Percentiles rank a stretch among this genome's conserved stretches.
Evolutionary conservation across 2,329 filamentous ascomycete species (phyloP).

Genomic region (Sporothrix luriei): DNA sequence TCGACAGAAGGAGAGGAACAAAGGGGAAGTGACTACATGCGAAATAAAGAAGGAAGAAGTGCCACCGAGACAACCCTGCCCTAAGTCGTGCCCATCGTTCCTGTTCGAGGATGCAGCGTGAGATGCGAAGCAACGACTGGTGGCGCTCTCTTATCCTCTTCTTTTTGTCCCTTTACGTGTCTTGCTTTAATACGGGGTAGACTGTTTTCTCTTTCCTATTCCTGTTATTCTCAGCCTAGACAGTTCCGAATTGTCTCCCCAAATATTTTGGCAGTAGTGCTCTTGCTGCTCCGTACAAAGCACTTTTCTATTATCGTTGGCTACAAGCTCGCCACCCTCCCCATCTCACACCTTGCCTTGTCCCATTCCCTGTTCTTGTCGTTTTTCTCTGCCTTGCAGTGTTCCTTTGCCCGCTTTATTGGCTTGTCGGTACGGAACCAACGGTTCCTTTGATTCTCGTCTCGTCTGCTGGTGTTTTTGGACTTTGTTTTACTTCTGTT

Average conservation of each 20-base stretch:
- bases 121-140: constrained; percentile 3
- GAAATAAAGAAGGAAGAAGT: background rate
- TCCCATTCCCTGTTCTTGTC: background rate
- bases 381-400: background rate
- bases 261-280: constrained; percentile 13
- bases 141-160: constrained; percentile 12
- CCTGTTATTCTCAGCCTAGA: background rate
- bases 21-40: background rate
- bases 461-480: background rate
- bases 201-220: too few species aligned
- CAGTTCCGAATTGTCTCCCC: constrained; percentile 9
- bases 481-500: background rate
- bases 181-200: background rate
- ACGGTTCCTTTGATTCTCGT: background rate
- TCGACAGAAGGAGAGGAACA: background rate
- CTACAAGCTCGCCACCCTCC: constrained; percentile 4
- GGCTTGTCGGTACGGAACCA: constrained; percentile 7
- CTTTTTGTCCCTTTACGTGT: constrained; percentile 1
- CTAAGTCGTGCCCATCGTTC: constrained; percentile 11
- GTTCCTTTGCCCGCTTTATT: background rate
- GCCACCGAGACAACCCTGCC: constrained; percentile 11
- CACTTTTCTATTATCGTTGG: background rate
- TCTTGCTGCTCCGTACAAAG: background rate
- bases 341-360: background rate
- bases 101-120: constrained; percentile 17